phyloP scores from a whole-genome alignment of 495 filamentous ascomycete genomes.

The Aspergillus egyptiacus region DNA sequence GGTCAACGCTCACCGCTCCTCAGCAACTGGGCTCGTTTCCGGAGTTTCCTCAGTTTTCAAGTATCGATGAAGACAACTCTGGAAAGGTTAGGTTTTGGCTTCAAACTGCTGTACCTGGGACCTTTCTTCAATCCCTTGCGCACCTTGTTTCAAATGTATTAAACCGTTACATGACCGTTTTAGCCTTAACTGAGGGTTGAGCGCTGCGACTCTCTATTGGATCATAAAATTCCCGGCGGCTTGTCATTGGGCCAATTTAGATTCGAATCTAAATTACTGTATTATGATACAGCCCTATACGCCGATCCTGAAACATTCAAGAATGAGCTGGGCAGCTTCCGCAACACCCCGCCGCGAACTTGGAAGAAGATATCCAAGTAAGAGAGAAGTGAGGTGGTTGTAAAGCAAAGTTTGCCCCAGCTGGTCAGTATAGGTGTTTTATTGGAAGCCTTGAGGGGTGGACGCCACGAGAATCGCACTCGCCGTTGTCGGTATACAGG shows the following conservation, averaged over 20 bases:
- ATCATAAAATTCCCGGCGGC: neutral
- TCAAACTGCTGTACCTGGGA: too few relatives aligned
- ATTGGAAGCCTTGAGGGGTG: too few relatives aligned
- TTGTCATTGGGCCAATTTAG: neutral
- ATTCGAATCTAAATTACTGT: neutral
- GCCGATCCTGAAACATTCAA: neutral
- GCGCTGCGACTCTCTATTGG: neutral
- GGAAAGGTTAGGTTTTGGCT: too few relatives aligned
- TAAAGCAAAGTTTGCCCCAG: too few relatives aligned
- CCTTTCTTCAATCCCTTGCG: too few relatives aligned
- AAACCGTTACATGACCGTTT: conserved; percentile 10
- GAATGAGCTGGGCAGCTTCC: neutral
- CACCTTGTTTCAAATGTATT: neutral
- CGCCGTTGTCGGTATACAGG: too few relatives aligned
- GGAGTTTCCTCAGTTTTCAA: too few relatives aligned
- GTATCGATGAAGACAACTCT: too few relatives aligned
- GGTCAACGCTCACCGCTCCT: neutral
- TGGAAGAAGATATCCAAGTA: neutral
- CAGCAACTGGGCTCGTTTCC: neutral
- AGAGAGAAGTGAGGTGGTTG: too few relatives aligned
- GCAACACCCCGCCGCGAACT: too few relatives aligned
- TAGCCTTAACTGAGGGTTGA: neutral
- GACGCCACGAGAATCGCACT: too few relatives aligned
- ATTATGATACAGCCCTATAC: neutral
- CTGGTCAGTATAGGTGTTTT: too few relatives aligned